A percentile compares a stretch with the other conserved stretches of the same genome.
Evolutionary conservation across 441 rosid species (phyloP).

Genomic region (Gossypium gossypioides): DNA sequence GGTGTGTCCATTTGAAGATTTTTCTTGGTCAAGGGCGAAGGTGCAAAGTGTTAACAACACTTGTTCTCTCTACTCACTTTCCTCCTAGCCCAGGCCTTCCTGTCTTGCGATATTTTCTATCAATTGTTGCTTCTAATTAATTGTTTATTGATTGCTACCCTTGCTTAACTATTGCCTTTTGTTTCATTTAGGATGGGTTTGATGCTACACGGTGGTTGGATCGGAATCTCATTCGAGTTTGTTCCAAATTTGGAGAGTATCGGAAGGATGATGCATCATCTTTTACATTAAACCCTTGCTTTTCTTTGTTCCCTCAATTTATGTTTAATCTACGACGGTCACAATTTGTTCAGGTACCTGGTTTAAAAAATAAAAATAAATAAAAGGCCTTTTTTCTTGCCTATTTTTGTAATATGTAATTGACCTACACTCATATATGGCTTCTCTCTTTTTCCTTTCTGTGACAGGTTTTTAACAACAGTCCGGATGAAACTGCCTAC

Average conservation of each 20-base stretch:
- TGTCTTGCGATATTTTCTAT: neutral
- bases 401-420: neutral
- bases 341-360: slow-evolving; percentile 86
- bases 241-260: slow-evolving; percentile 92
- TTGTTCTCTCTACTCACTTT: neutral
- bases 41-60: neutral
- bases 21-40: neutral
- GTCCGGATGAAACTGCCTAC: slow-evolving; percentile 99
- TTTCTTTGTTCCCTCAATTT: slow-evolving; percentile 96
- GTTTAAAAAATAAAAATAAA: neutral
- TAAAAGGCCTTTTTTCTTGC: slow-evolving; percentile 1
- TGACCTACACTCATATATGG: neutral
- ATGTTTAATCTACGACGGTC: slow-evolving; percentile 93
- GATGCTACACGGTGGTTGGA: slow-evolving; percentile 99
- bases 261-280: slow-evolving; percentile 95
- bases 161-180: slow-evolving; percentile 9
- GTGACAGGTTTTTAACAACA: slow-evolving; percentile 86
- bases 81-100: neutral
- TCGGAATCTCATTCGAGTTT: slow-evolving; percentile 82
- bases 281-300: slow-evolving; percentile 74
- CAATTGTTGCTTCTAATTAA: neutral
- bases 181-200: slow-evolving; percentile 73
- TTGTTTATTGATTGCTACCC: neutral
- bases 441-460: neutral
- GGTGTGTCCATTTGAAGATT: neutral